Evolutionary conservation across 768 basidiomycete genomes (phyloP), one percentile per base, ranked within the genome.

Genomic region (Russula sp.): DNA sequence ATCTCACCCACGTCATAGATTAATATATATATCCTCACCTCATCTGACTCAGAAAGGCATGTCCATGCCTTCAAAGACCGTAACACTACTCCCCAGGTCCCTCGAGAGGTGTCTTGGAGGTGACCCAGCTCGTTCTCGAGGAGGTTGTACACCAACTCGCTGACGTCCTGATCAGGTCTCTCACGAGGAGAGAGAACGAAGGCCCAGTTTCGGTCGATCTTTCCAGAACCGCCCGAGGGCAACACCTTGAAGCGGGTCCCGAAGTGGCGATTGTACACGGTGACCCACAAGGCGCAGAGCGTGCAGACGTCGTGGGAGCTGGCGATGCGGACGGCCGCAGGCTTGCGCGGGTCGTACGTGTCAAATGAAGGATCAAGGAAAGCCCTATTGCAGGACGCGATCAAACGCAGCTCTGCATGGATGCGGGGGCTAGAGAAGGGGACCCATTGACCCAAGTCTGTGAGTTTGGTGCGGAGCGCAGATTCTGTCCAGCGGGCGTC

Each of bases 271-370:
- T 64, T 64, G 63, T 60, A 60, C 42, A 52, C 58, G 53, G 58
- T 55, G 48, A 64, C 58, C 63, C 63, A 64, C n/a, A 64, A 5
- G 7, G 63, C 63, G 35, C 63, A 64, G 14, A 64, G 63, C 42
- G 63, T 45, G 54, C 53, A 55, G 49, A 64, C 54, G 49, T 64
- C 63, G 59, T 64, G 63, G 16, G 63, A 64, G 42, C 63, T 64
- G 34, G 53, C 63, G 27, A 64, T 64, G 14, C 58, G 63, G 7
- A 64, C 53, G 22, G 53, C 40, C 4, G 63, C 63, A 5, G 27
- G 59, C n/a, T 60, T 64, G 40, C 63, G 63, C 22, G 63, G 63
- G 42, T 64, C 63, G 13, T 60, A 64, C 22, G 63, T 31, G 42
- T 64, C 63, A 13, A 64, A 59, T 7, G 63, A 64, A 4, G 63